phyloP scores from a whole-genome alignment of 495 filamentous ascomycete genomes.

The Thermochaetoides thermophila region DNA sequence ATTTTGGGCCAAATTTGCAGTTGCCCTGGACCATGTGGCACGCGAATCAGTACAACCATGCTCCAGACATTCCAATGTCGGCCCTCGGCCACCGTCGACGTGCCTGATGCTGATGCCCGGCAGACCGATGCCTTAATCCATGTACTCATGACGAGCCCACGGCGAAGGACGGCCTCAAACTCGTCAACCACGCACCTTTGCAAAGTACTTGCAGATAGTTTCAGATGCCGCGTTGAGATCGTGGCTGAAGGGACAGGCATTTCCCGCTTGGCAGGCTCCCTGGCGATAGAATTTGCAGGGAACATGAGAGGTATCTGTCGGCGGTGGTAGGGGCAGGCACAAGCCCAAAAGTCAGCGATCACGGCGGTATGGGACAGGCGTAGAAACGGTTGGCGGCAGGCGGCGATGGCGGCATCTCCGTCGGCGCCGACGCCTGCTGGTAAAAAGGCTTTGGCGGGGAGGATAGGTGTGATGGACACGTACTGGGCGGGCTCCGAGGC shows the following conservation, averaged over 20 bases:
- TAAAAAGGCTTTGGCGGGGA: not conserved
- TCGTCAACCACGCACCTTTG: constrained; percentile 65
- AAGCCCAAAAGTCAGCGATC: constrained; percentile 4
- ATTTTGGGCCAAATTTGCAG: constrained; percentile 97
- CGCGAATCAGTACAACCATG: constrained; percentile 20
- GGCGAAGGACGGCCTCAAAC: no score
- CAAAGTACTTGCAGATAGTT: constrained; percentile 93
- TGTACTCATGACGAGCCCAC: no score
- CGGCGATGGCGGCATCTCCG: not conserved
- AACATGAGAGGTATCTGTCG: constrained; percentile 83
- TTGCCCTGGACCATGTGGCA: constrained; percentile 52
- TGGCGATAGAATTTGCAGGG: constrained; percentile 98
- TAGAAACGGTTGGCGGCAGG: not conserved
- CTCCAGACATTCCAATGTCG: not conserved
- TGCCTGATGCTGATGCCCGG: no score
- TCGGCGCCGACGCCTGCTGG: not conserved
- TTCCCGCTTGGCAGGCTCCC: constrained; percentile 90
- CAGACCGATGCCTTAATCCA: no score
- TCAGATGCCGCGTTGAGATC: constrained; percentile 66
- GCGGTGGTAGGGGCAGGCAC: constrained; percentile 3
- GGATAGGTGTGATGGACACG: constrained; percentile 13
- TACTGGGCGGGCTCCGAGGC: constrained; percentile 73
- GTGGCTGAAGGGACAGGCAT: constrained; percentile 91
- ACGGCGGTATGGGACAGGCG: not conserved
- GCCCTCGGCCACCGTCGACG: constrained; percentile 4